Base-by-base conservation (phyloP, 2,329 filamentous ascomycete species). In the Aspergillus caelatus region DNA sequence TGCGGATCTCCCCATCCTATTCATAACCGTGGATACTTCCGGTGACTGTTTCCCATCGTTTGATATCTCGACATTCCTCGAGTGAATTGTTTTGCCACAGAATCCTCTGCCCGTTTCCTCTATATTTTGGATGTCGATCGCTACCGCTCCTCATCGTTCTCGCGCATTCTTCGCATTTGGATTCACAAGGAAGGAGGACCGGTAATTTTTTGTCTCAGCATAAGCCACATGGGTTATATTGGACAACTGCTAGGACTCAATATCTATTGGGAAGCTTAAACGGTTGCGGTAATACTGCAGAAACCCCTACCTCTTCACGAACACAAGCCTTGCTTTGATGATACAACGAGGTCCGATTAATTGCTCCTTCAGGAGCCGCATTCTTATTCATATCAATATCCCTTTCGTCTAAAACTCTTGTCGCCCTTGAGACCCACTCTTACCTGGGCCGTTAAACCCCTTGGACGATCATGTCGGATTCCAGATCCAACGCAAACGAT, bases 381-480 rank as follows among this genome's bases (percentile, higher is more conserved):
- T 69, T 70, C 68, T 62, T 67, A 64, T 60, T 67, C 62, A 70
- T 62, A 65, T 65, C 57, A 55, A 45, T 65, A 66, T 63, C 67
- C 62, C 65, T 67, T 62, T 57, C 48, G 45, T 57, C 54, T 36
- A 7, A 46, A 41, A 26, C 36, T 62, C 34, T 63, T 46, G 54
- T 48, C 34, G n/a, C 55, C 61, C 56, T 57, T 61, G 64, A 48
- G 65, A 61, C 65, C 65, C 61, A 64, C 60, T 53, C 45, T 53
- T 32, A 43, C 36, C 28, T 46, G 59, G 55, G 46, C 50, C 36
- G 55, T 28, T 60, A 54, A 65, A 36, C 61, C 55, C 63, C 56
- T 63, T 63, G 56, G 52, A 63, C 62, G 63, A 74, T 62, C 64
- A 79, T 79, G 77, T 71, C 75, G 54, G 68, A 77, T 55, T 58